Evolutionary conservation across 768 basidiomycete genomes (phyloP), one percentile per base, ranked within the genome.

Genomic region (Lentinula guzmanii): DNA sequence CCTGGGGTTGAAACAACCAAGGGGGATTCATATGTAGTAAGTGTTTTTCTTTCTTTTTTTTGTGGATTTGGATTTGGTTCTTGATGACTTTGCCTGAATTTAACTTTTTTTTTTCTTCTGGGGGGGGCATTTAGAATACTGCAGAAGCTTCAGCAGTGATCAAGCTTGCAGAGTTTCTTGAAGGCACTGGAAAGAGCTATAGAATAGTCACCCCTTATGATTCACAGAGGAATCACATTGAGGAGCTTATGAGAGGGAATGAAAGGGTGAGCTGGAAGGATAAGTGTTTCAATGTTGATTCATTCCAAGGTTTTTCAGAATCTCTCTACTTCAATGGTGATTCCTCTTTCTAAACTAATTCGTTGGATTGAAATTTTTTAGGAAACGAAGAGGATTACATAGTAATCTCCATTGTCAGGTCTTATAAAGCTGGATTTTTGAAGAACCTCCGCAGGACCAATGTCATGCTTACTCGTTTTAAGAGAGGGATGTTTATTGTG

Each of bases 391-490:
- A 88, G 58, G 86, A 93, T 59, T 85, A 80, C 48, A 89, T 92
- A 43, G 79, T 92, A 58, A 84, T 92, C 53, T 90, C 88, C 34
- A 65, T 90, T 59, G 89, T 90, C 7, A 79, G 91, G 34, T 74
- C 77, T 55, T 74, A 72, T 21, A 76, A 72, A 0, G 75, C 88
- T 52, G 92, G 91, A 4, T 94, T 94, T 65, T 75, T 94, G 37
- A 68, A 71, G 13, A 86, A 86, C 66, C 65, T 79, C 9, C 80
- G 87, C 33, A 80, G 92, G 16, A 87, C 89, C 58, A 93, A 94
- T 85, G 91, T 94, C 61, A 92, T 94, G 90, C 85, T 93, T 7
- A 87, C 86, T 52, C 83, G 92, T 41, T 91, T 87, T 78, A 87
- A 88, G 70, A 77, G 74, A 54, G 87, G 85, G 34, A 93, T 93